Conservation (phyloP, 2,329 filamentous ascomycete species). For the Colletotrichum tamarilloi region DNA sequence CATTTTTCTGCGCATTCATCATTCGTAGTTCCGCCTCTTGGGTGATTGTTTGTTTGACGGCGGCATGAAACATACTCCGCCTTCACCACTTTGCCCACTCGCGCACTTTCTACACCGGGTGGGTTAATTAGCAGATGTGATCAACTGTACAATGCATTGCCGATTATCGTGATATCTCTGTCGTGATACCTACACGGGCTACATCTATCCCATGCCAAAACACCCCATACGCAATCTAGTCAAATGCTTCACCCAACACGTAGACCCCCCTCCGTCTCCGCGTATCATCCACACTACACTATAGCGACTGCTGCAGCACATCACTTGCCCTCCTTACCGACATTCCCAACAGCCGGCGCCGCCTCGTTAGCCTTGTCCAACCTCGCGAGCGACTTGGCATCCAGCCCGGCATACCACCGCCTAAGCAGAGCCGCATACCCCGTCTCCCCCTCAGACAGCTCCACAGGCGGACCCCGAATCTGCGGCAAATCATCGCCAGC, state of each 20-base stretch:
- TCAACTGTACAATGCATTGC: background rate
- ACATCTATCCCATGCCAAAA: background rate
- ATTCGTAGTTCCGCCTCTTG: background rate
- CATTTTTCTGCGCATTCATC: background rate
- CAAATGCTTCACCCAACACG: background rate
- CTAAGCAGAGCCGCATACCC: conserved; percentile 60
- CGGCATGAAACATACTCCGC: background rate
- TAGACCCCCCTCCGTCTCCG: too few species aligned
- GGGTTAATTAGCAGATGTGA: background rate
- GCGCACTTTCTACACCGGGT: background rate
- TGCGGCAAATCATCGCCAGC: conserved; percentile 52
- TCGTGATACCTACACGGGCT: background rate
- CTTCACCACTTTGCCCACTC: too few species aligned
- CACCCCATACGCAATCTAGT: background rate
- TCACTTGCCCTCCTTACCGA: background rate
- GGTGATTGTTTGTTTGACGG: background rate
- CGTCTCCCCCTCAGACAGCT: conserved; percentile 62
- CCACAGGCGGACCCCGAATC: conserved; percentile 70
- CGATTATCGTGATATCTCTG: background rate
- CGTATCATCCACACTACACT: too few species aligned
- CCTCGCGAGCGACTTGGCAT: conserved; percentile 57
- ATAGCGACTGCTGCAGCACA: too few species aligned
- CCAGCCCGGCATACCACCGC: conserved; percentile 61
- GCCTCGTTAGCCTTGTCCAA: conserved; percentile 60
- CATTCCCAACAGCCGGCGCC: conserved; percentile 41